Percentiles rank a stretch among this genome's conserved stretches.
Evolutionary conservation across 306 rosid genomes (phyloP).

Genomic region (Fragaria iinumae): DNA sequence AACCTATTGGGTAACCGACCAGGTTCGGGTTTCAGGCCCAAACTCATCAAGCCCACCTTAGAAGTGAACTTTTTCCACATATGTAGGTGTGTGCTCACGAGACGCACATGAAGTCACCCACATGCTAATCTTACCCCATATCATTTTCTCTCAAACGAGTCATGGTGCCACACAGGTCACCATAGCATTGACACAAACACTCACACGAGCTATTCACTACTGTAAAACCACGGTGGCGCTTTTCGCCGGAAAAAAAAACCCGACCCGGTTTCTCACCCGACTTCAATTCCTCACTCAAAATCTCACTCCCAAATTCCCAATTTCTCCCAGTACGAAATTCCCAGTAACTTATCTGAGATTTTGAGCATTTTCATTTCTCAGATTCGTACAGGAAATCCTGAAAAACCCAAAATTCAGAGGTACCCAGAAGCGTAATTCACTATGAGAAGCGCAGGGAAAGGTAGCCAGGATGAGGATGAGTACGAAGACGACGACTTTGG

Average conservation of each 20-base stretch:
- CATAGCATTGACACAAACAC: constrained; percentile 13
- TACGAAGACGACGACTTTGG: constrained; percentile 80
- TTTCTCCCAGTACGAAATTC: neutral
- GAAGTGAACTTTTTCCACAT: too few relatives aligned
- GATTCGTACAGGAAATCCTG: constrained; percentile 12
- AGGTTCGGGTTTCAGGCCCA: too few relatives aligned
- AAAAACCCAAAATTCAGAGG: constrained; percentile 5
- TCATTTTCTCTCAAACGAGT: constrained; percentile 1
- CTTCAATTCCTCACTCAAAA: neutral
- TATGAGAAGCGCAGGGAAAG: constrained; percentile 80
- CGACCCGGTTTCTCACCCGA: neutral
- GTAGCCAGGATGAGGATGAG: constrained; percentile 77
- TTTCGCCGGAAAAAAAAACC: neutral
- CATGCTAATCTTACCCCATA: constrained; percentile 34
- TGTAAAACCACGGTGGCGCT: neutral
- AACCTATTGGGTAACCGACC: too few relatives aligned
- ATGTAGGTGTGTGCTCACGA: constrained; percentile 42
- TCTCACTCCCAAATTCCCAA: neutral
- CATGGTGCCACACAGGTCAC: constrained; percentile 24
- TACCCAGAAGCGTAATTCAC: constrained; percentile 7
- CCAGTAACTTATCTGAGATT: constrained; percentile 14
- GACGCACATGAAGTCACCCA: constrained; percentile 48
- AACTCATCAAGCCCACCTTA: too few relatives aligned
- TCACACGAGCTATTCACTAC: neutral
- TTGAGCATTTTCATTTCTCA: constrained; percentile 8